Evolutionary conservation across 208 protist species (phyloP).

Genomic region (Trypanosoma conorhini): DNA sequence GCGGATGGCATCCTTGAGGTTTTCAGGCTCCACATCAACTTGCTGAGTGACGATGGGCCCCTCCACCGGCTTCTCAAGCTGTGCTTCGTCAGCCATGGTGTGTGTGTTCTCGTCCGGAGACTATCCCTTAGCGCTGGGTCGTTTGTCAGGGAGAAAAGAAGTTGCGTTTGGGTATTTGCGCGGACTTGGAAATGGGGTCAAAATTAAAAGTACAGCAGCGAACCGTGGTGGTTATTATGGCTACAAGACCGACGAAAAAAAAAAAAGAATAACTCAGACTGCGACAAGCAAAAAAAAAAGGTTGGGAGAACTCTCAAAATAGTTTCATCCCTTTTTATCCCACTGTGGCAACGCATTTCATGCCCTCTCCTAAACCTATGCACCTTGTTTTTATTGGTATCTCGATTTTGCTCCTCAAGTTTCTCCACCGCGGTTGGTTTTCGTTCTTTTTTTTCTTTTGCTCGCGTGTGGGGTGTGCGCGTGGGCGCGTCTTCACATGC

Average conservation of each 20-base stretch:
- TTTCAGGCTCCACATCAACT: conserved; percentile 50
- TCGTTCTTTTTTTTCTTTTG: conserved; percentile 12
- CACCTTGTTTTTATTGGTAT: conserved; percentile 24
- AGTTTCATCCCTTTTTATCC: neutral
- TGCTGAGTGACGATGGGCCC: conserved; percentile 48
- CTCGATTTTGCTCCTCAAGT: neutral
- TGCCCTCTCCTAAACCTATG: neutral
- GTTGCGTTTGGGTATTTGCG: neutral
- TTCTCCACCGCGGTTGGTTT: neutral
- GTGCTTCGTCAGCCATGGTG: conserved; percentile 28
- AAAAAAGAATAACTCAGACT: conserved; percentile 5
- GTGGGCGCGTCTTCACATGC: neutral
- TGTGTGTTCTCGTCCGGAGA: conserved; percentile 14
- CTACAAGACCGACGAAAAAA: neutral
- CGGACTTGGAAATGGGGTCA: neutral
- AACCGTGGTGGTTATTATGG: neutral
- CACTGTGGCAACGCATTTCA: neutral
- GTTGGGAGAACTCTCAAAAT: neutral
- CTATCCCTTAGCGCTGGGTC: conserved; percentile 2
- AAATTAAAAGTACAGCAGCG: neutral
- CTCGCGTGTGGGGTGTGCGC: neutral
- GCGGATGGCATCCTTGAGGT: conserved; percentile 36
- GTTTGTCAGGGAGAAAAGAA: neutral
- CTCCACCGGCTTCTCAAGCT: conserved; percentile 28
- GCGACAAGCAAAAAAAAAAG: neutral